Conservation (phyloP, 768 basidiomycete genomes). For the Suillus cothurnatus region DNA sequence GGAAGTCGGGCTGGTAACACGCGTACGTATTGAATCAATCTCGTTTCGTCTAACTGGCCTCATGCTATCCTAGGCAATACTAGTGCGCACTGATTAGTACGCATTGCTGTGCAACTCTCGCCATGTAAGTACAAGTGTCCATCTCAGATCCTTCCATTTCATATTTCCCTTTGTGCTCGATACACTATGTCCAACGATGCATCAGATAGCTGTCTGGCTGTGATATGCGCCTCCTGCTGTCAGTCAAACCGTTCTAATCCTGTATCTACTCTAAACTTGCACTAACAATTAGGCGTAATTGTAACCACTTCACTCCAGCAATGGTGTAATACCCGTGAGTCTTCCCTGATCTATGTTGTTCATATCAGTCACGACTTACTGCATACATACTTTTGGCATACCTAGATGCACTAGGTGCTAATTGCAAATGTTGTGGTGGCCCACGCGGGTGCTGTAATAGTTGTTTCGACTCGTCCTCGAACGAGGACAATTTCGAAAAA, state of each 20-base stretch:
- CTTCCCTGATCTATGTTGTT: background rate
- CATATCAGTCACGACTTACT: no score
- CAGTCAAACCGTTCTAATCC: background rate
- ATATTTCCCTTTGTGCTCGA: background rate
- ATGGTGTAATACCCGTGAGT: constrained; percentile 3
- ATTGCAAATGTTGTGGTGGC: constrained; percentile 1
- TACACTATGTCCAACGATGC: background rate
- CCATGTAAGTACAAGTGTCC: background rate
- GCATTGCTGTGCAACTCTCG: background rate
- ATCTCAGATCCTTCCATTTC: background rate
- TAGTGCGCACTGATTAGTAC: background rate
- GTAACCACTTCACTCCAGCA: background rate
- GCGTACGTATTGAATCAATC: no score
- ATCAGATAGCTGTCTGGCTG: background rate
- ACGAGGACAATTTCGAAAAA: constrained; percentile 11
- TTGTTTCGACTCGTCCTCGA: constrained; percentile 1
- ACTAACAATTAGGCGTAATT: background rate
- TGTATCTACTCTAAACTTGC: background rate
- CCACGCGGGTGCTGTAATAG: constrained; percentile 21
- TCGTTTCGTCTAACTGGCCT: no score
- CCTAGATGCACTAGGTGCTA: constrained; percentile 2
- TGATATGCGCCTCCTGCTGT: background rate
- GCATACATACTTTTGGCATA: background rate
- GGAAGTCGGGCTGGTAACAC: no score
- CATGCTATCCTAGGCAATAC: background rate